Conservation (phyloP, 192 early-diverging fungal genomes). For the Backusella circina region DNA sequence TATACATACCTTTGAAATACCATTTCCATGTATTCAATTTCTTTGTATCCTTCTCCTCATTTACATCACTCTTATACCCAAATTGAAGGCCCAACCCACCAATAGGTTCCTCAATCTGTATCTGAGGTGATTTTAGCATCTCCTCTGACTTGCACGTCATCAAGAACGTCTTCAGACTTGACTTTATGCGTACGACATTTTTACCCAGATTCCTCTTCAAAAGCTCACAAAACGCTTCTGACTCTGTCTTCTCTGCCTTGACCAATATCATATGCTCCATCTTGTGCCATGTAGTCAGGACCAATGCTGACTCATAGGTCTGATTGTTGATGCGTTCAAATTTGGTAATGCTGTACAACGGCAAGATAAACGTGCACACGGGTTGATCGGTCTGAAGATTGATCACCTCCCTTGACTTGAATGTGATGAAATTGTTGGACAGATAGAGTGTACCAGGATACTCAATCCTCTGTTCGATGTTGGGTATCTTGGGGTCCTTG, state of each 20-base stretch:
- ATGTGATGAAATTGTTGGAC: slow-evolving; percentile 85
- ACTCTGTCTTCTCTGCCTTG: slow-evolving; percentile 55
- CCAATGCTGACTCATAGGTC: slow-evolving; percentile 62
- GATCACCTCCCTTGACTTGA: slow-evolving; percentile 59
- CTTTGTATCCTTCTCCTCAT: slow-evolving; percentile 64
- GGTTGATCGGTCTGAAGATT: slow-evolving; percentile 24
- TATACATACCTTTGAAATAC: slow-evolving; percentile 71
- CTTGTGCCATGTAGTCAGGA: slow-evolving; percentile 89
- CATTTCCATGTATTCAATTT: slow-evolving; percentile 73
- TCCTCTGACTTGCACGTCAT: slow-evolving; percentile 79
- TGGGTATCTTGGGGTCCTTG: background rate
- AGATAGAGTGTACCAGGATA: slow-evolving; percentile 74
- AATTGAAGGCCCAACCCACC: slow-evolving; percentile 72
- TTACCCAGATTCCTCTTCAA: slow-evolving; percentile 69
- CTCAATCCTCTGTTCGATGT: background rate
- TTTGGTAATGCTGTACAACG: slow-evolving; percentile 84
- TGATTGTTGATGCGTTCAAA: slow-evolving; percentile 82
- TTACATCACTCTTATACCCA: slow-evolving; percentile 69
- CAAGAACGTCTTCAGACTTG: slow-evolving; percentile 67
- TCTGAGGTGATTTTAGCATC: slow-evolving; percentile 42
- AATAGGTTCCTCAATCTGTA: background rate
- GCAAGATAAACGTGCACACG: slow-evolving; percentile 75
- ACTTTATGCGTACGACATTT: slow-evolving; percentile 75
- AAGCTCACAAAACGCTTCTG: slow-evolving; percentile 79
- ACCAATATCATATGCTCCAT: slow-evolving; percentile 82